Base-by-base conservation (phyloP, 1,284 basidiomycete genomes). In the Leucocoprinus gongylophorus region DNA sequence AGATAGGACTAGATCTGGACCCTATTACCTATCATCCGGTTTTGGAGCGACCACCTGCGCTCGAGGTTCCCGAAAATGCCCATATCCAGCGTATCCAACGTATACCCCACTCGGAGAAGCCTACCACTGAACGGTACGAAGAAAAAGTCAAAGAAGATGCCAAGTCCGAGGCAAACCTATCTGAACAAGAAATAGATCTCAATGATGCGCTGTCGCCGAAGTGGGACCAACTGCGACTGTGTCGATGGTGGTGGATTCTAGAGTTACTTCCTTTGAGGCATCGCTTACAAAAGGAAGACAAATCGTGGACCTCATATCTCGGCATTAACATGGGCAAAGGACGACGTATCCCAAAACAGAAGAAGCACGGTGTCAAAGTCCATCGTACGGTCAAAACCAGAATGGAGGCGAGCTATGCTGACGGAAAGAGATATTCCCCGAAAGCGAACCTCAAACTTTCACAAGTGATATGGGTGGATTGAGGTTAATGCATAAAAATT, bases 221-320 rank as follows among this genome's bases (percentile, higher is more conserved):
- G 10, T 80, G 79, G 58, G 82, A 83, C 57, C 71, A 80, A 59
- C 68, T 84, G 23, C 54, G 60, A 17, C 43, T 74, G 17, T 56
- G 62, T 39, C 68, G 63, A 55, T 49, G 45, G 21, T 83, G 81
- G 81, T 82, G 80, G 80, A 50, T 76, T 28, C 63, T 83, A 26
- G 81, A 83, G 59, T 37, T 74, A 17, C 26, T 75, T 9, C 75
- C 76, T 0, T 61, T 74, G 47, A 62, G 61, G 37, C 62, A 71
- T 41, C 64, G 68, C 6, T 68, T 63, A 53, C 76, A 78, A 60
- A 58, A 61, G 40, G 60, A 53, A 17, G 54, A 53, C 7, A 62
- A 71, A 38, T 41, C 33, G 8, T 54, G 47, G 72, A 55, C 17
- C 12, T 55, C 55, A 8, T 52, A 57, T 28, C 51, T 62, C 17